Evolutionary conservation across 2,329 filamentous ascomycete species (phyloP).

Genomic region (Xylaria sp.): DNA sequence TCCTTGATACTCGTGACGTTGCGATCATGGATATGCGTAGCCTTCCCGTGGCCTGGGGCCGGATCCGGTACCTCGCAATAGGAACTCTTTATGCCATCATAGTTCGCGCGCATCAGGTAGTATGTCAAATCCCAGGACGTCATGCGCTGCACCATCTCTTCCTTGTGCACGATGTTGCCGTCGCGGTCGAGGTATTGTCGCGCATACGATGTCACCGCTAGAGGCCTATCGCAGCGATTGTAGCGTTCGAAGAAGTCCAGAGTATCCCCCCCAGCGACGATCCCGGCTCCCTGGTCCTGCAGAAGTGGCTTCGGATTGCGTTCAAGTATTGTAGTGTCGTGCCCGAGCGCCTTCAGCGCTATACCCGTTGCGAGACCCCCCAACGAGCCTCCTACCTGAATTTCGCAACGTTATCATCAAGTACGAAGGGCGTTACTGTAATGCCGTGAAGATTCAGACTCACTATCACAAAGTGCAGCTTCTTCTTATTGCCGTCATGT

Average conservation of each 20-base stretch:
- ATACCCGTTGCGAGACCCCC: conserved; percentile 48
- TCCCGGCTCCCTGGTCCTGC: conserved; percentile 55
- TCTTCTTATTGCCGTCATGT: conserved; percentile 16
- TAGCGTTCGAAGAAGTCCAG: conserved; percentile 49
- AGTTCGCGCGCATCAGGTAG: conserved; percentile 51
- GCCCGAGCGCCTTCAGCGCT: conserved; percentile 48
- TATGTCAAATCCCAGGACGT: conserved; percentile 56
- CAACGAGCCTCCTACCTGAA: conserved; percentile 49
- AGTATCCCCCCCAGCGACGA: conserved; percentile 52
- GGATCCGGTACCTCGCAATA: conserved; percentile 41
- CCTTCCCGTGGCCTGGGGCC: conserved; percentile 37
- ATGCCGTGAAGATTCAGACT: background rate
- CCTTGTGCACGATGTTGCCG: conserved; percentile 42
- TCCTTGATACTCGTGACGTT: conserved; percentile 41
- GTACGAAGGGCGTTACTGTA: background rate
- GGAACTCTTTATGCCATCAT: conserved; percentile 45
- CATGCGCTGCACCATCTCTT: conserved; percentile 49
- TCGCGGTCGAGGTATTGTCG: conserved; percentile 44
- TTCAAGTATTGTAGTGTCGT: conserved; percentile 51
- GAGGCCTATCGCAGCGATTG: conserved; percentile 44
- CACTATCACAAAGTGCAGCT: conserved; percentile 39
- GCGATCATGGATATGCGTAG: conserved; percentile 42
- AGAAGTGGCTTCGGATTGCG: conserved; percentile 50
- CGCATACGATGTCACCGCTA: conserved; percentile 39
- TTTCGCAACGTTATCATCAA: background rate